Evolutionary conservation across 805 yeast genomes (phyloP).

Genomic region (Diddensiella transvaalensis): DNA sequence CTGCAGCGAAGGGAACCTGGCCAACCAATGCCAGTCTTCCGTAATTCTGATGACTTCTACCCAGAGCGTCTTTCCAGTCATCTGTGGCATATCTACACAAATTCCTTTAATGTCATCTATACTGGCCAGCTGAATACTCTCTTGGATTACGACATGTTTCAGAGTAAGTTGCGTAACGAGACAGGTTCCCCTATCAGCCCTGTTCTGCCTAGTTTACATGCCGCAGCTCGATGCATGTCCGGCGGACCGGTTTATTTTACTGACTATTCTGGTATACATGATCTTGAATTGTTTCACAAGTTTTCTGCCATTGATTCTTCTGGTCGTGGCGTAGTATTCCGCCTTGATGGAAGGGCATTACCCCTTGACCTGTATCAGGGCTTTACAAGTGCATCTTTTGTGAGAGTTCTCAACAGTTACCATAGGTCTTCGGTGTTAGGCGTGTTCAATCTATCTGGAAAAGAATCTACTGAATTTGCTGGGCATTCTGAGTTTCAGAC

Average conservation of each 20-base stretch:
- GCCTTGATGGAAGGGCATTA: slow-evolving; percentile 8
- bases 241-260: slow-evolving; percentile 32
- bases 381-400: slow-evolving; percentile 6
- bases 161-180: slow-evolving; percentile 19
- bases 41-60: slow-evolving; percentile 33
- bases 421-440: background rate
- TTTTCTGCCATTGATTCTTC: background rate
- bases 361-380: slow-evolving; percentile 17
- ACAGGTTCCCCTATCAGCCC: background rate
- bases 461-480: background rate
- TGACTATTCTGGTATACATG: slow-evolving; percentile 24
- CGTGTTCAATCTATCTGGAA: background rate
- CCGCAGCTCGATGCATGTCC: slow-evolving; percentile 29
- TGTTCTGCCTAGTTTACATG: slow-evolving; percentile 24
- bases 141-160: slow-evolving; percentile 34
- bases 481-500: background rate
- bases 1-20: slow-evolving; percentile 5
- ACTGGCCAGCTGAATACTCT: slow-evolving; percentile 24
- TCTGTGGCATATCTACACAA: slow-evolving; percentile 31
- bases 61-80: slow-evolving; percentile 28
- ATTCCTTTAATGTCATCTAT: slow-evolving; percentile 25
- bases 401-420: slow-evolving; percentile 12
- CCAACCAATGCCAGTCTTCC: slow-evolving; percentile 22
- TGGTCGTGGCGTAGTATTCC: slow-evolving; percentile 7
- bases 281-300: slow-evolving; percentile 13